Percentiles rank a stretch among this genome's conserved stretches.
phyloP scores from a whole-genome alignment of 331 rosid genomes.

The Rosa hybrid region DNA sequence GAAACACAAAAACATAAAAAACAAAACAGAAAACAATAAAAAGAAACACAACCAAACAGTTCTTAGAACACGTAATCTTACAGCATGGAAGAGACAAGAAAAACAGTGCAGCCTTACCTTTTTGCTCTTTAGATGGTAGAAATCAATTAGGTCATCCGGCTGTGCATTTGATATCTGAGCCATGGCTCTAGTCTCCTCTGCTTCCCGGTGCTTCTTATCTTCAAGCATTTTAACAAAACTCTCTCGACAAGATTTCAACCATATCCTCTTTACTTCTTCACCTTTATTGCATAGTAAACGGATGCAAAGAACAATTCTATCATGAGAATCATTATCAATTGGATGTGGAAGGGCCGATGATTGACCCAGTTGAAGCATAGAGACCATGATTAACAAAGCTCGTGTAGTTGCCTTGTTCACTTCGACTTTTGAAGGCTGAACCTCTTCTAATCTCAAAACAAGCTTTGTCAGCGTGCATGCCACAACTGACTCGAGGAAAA shows the following conservation, averaged over 20 bases:
- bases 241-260: constrained; percentile 89
- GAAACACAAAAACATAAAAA: no score
- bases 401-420: constrained; percentile 68
- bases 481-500: constrained; percentile 87
- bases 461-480: constrained; percentile 91
- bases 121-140: constrained; percentile 96
- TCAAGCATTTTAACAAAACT: constrained; percentile 98
- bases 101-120: constrained; percentile 49
- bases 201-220: constrained; percentile 83
- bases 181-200: constrained; percentile 81
- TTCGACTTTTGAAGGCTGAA: constrained; percentile 79
- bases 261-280: constrained; percentile 72
- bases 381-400: constrained; percentile 79
- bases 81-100: background rate
- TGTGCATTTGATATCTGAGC: constrained; percentile 88
- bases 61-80: background rate
- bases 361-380: constrained; percentile 89
- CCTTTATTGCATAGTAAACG: constrained; percentile 77
- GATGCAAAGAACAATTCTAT: constrained; percentile 81
- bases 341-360: constrained; percentile 88
- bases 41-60: background rate
- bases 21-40: no score
- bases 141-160: constrained; percentile 95
- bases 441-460: constrained; percentile 87
- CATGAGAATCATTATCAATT: constrained; percentile 83